phyloP scores from a whole-genome alignment of 2,329 filamentous ascomycete genomes.

The Colletotrichum sp. region DNA sequence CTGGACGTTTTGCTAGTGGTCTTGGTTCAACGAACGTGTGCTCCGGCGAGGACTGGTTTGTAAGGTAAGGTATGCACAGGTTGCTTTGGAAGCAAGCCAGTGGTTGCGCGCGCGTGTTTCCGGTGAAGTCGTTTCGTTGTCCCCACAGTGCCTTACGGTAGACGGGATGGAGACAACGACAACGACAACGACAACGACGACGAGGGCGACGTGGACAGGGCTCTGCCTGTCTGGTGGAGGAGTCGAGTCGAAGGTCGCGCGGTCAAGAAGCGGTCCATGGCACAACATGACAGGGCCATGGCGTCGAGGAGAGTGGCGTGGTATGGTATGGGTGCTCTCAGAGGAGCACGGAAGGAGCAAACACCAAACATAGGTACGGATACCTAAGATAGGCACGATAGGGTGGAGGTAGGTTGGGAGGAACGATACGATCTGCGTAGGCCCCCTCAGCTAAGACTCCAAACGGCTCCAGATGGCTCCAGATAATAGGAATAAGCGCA shows the following conservation, averaged over 20 bases:
- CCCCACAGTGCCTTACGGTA: background rate
- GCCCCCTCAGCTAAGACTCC: background rate
- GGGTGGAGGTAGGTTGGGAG: background rate
- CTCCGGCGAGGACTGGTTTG: background rate
- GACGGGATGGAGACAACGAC: background rate
- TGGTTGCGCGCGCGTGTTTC: background rate
- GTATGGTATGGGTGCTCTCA: background rate
- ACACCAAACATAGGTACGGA: background rate
- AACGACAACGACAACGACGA: background rate
- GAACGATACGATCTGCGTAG: constrained; percentile 2
- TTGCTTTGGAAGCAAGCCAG: background rate
- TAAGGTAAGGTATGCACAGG: background rate
- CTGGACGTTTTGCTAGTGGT: background rate
- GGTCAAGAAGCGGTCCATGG: background rate
- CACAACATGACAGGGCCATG: background rate
- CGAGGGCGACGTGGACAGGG: background rate
- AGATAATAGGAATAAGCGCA: constrained; percentile 16
- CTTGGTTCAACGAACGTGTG: background rate
- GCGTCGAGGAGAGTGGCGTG: background rate
- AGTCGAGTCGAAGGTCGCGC: background rate
- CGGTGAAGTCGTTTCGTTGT: background rate
- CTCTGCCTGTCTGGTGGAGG: background rate
- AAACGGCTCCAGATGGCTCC: background rate
- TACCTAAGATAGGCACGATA: background rate
- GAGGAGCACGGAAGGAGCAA: background rate